phyloP scores from a whole-genome alignment of 768 basidiomycete species.

The Cytidiella melzeri region DNA sequence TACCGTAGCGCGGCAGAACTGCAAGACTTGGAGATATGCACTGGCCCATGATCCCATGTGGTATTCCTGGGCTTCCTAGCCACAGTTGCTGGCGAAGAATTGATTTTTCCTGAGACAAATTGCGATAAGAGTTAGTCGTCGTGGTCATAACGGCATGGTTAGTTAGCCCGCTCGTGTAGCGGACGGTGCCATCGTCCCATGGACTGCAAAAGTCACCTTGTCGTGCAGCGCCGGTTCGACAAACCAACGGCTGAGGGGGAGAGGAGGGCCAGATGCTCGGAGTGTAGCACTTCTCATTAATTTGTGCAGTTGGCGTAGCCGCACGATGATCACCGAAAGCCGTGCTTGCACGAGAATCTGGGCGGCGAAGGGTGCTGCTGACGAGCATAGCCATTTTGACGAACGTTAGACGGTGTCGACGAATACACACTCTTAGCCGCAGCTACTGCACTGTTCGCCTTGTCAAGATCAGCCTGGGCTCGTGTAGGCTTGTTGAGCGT shows the following conservation, averaged over 20 bases:
- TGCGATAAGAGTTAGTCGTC: no score
- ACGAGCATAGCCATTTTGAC: conserved; percentile 34
- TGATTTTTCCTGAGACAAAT: no score
- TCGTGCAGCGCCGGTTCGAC: no score
- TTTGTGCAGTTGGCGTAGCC: conserved; percentile 42
- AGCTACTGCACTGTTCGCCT: conserved; percentile 31
- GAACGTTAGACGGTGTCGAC: conserved; percentile 33
- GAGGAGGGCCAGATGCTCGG: conserved; percentile 37
- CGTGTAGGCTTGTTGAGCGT: conserved; percentile 57
- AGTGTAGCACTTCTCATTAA: conserved; percentile 29
- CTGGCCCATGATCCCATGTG: no score
- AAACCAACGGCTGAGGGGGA: conserved; percentile 53
- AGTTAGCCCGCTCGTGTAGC: no score
- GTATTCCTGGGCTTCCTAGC: no score
- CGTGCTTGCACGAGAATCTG: conserved; percentile 73
- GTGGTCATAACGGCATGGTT: no score
- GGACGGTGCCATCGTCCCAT: no score
- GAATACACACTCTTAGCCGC: conserved; percentile 22
- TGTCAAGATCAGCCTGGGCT: conserved; percentile 53
- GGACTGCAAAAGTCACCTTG: no score
- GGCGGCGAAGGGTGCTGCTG: conserved; percentile 43
- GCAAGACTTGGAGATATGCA: no score
- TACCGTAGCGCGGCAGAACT: no score
- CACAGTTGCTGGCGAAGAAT: no score
- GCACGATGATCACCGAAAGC: conserved; percentile 44